Conservation (phyloP, 345 rosid genomes). For the Citrus reticulata region DNA sequence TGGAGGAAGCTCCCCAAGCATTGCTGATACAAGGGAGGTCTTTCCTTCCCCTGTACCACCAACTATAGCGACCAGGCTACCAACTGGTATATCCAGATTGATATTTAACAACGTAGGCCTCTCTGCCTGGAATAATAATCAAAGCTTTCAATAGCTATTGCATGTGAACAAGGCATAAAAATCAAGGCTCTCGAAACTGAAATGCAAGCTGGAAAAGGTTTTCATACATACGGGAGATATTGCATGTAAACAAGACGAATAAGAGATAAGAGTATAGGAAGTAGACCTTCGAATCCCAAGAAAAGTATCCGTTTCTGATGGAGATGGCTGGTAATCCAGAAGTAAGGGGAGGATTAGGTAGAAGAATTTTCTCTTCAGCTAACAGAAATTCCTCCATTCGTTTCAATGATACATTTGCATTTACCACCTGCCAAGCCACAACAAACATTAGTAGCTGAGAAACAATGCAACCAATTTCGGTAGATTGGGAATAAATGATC, state of each 20-base stretch:
- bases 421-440: conserved; percentile 56
- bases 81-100: conserved; percentile 80
- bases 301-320: conserved; percentile 79
- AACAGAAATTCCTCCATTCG: conserved; percentile 91
- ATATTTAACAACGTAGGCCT: conserved; percentile 80
- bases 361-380: conserved; percentile 89
- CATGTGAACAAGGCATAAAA: no score
- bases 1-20: conserved; percentile 98
- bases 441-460: conserved; percentile 20
- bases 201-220: no score
- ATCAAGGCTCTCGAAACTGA: no score
- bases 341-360: conserved; percentile 86
- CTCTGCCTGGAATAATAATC: conserved; percentile 60
- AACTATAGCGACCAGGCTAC: conserved; percentile 93
- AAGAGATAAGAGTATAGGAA: not conserved
- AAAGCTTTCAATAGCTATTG: not conserved
- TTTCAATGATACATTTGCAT: conserved; percentile 91
- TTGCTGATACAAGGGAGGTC: conserved; percentile 90
- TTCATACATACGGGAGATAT: not conserved
- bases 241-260: not conserved
- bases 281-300: conserved; percentile 93
- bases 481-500: not conserved
- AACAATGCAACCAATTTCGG: conserved; percentile 2
- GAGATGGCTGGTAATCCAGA: conserved; percentile 70
- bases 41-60: conserved; percentile 99